Base-by-base conservation (phyloP, 805 yeast genomes). In the Scheffersomyces coipomensis region DNA sequence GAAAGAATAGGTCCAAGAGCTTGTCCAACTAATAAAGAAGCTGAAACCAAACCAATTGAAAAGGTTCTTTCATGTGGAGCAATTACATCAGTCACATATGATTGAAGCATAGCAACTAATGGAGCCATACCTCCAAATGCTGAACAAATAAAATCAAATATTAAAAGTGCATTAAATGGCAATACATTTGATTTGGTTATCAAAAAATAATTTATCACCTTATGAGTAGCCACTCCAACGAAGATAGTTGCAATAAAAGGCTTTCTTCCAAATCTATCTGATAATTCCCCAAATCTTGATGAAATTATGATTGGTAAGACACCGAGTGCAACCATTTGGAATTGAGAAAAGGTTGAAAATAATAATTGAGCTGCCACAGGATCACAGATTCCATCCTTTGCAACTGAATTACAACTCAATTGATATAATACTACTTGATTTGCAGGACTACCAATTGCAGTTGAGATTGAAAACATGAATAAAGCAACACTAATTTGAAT, bases 61-160 rank as follows among this genome's bases (percentile, higher is more conserved):
- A 71, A 66, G 8, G 76, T 70, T 42, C 93, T 64, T 34, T 73
- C 66, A 22, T 64, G 65, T 0, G 85, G 71, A 11, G 78, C 79
- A 5, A 78, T 79, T 33, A 85, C 75, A 60, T 88, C 95, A 2
- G 85, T 68, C n/a, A 84, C 68, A 52, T 85, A 87, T 39, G 88
- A 75, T 49, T 78, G 79, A 10, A 78, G 66, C 22, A 83, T 60
- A 4, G 83, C 78, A 36, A 79, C 50, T 19, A 80, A 45, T 5
- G 79, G 70, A 38, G 76, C 55, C 6, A 72, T 35, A 0, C 86
- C 81, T 17, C 95, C 95, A 11, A 80, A 76, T 4, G 74, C 39
- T 11, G 79, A 67, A 27, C 69, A 71, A 4, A 81, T 30, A 2
- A 71, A 39, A 7, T 65, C 64, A 1, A 76, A 63, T 0, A 68